Conservation (phyloP, 2,329 filamentous ascomycete genomes). For the Penicillium sp. region DNA sequence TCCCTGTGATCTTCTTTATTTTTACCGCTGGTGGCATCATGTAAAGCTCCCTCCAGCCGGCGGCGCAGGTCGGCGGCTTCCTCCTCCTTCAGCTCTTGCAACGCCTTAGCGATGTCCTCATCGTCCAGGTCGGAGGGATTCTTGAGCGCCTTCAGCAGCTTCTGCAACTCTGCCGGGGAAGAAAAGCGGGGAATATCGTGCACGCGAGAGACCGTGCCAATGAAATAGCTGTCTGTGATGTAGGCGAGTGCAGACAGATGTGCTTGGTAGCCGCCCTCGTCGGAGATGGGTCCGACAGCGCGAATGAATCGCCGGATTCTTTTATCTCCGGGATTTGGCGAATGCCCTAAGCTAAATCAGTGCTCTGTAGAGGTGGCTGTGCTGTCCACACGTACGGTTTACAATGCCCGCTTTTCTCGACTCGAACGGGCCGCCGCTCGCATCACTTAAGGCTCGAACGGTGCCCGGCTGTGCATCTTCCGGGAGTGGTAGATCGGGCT, state of each 20-base stretch:
- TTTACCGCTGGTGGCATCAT: slow-evolving; percentile 21
- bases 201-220: slow-evolving; percentile 76
- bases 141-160: slow-evolving; percentile 37
- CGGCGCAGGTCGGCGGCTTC: slow-evolving; percentile 39
- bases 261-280: slow-evolving; percentile 67
- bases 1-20: slow-evolving; percentile 30
- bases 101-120: slow-evolving; percentile 36
- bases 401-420: slow-evolving; percentile 53
- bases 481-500: slow-evolving; percentile 52
- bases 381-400: slow-evolving; percentile 42
- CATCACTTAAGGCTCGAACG: slow-evolving; percentile 26
- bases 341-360: slow-evolving; percentile 29
- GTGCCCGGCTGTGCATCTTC: slow-evolving; percentile 26
- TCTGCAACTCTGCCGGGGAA: slow-evolving; percentile 43
- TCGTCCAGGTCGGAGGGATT: slow-evolving; percentile 43
- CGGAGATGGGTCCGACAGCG: slow-evolving; percentile 61
- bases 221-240: slow-evolving; percentile 88
- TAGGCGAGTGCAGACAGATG: slow-evolving; percentile 88
- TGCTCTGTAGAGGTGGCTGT: neutral
- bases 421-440: slow-evolving; percentile 52
- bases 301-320: slow-evolving; percentile 55
- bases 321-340: slow-evolving; percentile 57
- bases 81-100: slow-evolving; percentile 42
- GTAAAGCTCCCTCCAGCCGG: slow-evolving; percentile 33
- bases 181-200: slow-evolving; percentile 75